Evolutionary conservation across 306 rosid species (phyloP), one percentile per base, ranked within the genome.

Genomic region (Lathyrus oleraceus): DNA sequence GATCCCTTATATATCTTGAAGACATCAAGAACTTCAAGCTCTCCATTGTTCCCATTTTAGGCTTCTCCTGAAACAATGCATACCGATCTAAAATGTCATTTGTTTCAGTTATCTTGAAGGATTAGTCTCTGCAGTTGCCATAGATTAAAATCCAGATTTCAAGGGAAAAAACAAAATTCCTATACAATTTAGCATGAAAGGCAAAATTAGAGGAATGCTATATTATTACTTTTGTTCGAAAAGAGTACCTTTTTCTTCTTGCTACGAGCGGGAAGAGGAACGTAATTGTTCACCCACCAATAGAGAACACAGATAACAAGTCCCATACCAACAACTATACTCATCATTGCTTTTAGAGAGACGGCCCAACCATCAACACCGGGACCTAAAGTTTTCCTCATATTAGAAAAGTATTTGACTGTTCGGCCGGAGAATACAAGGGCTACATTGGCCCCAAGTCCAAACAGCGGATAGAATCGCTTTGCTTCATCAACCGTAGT

Each of bases 281-380:
- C 95, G 38, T 73, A 79, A 11, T 39, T 65, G 53, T 95, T 95
- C 79, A 91, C 97, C 99, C 99, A 95, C 99, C 99, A 95, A 80
- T 95, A 95, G 12, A 86, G 78, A 63, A 78, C 64, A 80, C 99
- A 95, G 77, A 95, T 95, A 14, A 84, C 74, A 9, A 87, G 23
- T 43, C 99, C 99, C 93, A 95, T 81, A 71, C 76, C 52, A 16
- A 95, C 99, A 61, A 95, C 99, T 42, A 95, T 95, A 79, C 99
- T 86, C 96, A 95, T 95, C 99, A 95, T 95, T 30, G 80, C 99
- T 79, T 73, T 91, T 14, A 95, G 79, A 56, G 99, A 95, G 15
- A 95, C 10, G 7, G 99, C 96, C 99, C 99, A 95, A 16, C 99
- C 99, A 86, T 95, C 99, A 68, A 95, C 96, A 62, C 99, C 99